These are phyloP conservation scores for Kwoniella dendrophila DNA, from an alignment of 768 basidiomycete genomes.

Conservation along the genomic window DNA sequence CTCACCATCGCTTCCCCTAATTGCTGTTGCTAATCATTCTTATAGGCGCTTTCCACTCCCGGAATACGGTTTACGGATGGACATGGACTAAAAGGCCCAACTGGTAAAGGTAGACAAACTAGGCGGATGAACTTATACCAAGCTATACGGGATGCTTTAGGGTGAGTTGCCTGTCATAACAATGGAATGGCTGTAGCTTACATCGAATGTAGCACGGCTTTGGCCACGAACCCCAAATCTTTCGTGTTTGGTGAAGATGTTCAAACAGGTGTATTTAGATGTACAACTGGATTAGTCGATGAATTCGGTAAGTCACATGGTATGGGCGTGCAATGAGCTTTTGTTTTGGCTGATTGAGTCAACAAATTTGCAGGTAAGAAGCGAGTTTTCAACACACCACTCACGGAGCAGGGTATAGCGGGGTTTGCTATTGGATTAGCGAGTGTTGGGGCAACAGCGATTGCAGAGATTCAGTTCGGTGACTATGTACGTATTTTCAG, in stretches of 20 bases:
- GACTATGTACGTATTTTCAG: slow-evolving; percentile 54
- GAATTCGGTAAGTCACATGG: slow-evolving; percentile 81
- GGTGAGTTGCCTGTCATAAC: slow-evolving; percentile 58
- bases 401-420: slow-evolving; percentile 73
- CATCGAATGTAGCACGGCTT: slow-evolving; percentile 64
- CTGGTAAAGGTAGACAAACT: slow-evolving; percentile 72
- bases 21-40: background rate
- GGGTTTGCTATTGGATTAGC: slow-evolving; percentile 92
- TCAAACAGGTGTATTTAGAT: slow-evolving; percentile 76
- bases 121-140: slow-evolving; percentile 96
- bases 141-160: slow-evolving; percentile 86
- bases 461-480: slow-evolving; percentile 74
- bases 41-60: slow-evolving; percentile 41
- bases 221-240: slow-evolving; percentile 80
- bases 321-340: too few species aligned
- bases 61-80: slow-evolving; percentile 47
- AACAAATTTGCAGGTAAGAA: slow-evolving; percentile 69
- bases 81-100: slow-evolving; percentile 46
- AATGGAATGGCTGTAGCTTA: background rate
- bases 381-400: slow-evolving; percentile 91
- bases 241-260: slow-evolving; percentile 88
- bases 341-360: slow-evolving; percentile 3
- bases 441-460: slow-evolving; percentile 89
- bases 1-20: too few species aligned
- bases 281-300: slow-evolving; percentile 89